These are phyloP conservation scores for Dryas integrifolia DNA, from an alignment of 331 rosid genomes.

Conservation along the genomic window DNA sequence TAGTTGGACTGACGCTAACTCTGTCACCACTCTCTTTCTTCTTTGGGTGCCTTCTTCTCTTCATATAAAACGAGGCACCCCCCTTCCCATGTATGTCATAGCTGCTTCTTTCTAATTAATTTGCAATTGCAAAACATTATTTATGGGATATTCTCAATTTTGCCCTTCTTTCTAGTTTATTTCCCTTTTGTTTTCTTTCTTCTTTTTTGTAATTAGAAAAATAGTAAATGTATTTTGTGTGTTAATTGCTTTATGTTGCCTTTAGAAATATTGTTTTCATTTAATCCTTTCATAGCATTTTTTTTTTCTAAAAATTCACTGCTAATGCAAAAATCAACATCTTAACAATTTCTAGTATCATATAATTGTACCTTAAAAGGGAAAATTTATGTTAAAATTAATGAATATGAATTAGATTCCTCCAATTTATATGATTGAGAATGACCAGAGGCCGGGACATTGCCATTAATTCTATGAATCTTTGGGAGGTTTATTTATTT, in stretches of 20 bases:
- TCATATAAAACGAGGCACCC: constrained; percentile 9
- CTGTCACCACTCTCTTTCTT: constrained; percentile 8
- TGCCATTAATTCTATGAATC: no score
- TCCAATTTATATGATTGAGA: neutral
- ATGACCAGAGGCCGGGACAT: neutral
- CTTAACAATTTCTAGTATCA: neutral
- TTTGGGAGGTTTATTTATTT: no score
- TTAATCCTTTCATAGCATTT: neutral
- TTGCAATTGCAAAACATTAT: neutral
- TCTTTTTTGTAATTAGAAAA: neutral
- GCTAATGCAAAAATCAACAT: neutral
- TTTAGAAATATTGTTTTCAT: neutral
- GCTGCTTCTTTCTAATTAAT: neutral
- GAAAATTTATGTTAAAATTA: neutral
- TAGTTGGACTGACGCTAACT: constrained; percentile 59
- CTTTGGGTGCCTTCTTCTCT: constrained; percentile 5
- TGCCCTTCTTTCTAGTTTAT: neutral
- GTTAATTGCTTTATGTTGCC: neutral
- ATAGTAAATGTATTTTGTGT: neutral
- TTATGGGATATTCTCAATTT: neutral
- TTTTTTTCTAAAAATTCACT: neutral
- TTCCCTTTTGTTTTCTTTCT: neutral
- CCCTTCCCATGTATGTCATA: neutral
- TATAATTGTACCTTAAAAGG: no score
- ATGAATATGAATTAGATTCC: neutral